Evolutionary conservation across 495 filamentous ascomycete species (phyloP), one percentile per base, ranked within the genome.

Genomic region (Hypoxylon fragiforme): DNA sequence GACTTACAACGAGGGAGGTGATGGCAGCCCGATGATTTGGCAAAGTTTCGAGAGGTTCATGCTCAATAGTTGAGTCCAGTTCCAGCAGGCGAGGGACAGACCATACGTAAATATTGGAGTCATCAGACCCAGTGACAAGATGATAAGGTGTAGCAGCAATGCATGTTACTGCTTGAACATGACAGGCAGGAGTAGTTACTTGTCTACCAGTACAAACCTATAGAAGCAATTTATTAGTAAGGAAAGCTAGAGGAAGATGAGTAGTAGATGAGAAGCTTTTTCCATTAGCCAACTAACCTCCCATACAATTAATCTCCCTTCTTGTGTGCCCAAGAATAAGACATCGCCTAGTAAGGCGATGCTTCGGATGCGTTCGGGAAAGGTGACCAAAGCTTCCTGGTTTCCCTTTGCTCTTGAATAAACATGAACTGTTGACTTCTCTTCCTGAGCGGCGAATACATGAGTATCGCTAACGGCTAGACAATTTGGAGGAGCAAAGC

Each of bases 41-140:
- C 37, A 96, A 80, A 4, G 83, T 90, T 21, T 83, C 83, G 26
- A 85, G 72, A 4, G 84, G 82, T 54, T 81, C 77, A 48, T 73
- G 76, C 54, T 78, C 75, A 48, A 71, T 73, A 14, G 71, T 67
- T 4, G 74, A 50, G 76, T 83, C 57, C 62, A 83, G 61, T 72
- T 85, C 65, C 6, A 97, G 76, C 7, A 98, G 77, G 26, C 78
- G 73, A 1, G 84, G 74, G 14, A 97, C 62, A 4, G 89, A 90
- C 94, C 94, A 97, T 45, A 96, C 83, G 69, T 95, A 87, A 42
- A 96, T 79, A 62, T 86, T 91, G 11, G 92, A 89, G 67, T 97
- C 94, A 52, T 86, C 76, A 7, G 92, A 96, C 31, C 90, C 94
- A 2, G 91, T 92, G 18, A 96, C 77, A 42, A 97, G 74, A 68